Percentiles rank a stretch among this genome's conserved stretches.
These are phyloP conservation scores for Aspergillus ustus DNA, from an alignment of 2,329 filamentous ascomycete species.

Conservation along the genomic window DNA sequence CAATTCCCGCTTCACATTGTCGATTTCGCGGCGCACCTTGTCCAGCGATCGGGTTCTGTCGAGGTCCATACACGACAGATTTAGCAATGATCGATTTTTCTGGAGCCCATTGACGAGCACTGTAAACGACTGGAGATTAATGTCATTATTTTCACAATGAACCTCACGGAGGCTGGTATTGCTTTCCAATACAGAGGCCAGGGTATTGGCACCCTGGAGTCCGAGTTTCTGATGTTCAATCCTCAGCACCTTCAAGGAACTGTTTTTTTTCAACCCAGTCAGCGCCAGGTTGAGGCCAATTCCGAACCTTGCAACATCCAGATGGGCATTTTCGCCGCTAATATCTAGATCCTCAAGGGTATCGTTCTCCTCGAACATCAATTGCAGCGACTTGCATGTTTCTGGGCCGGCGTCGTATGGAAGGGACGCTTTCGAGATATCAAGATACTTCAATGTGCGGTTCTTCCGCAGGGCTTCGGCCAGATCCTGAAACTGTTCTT, in stretches of 20 bases:
- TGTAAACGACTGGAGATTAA: constrained; percentile 71
- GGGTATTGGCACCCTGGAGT: constrained; percentile 69
- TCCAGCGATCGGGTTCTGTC: constrained; percentile 66
- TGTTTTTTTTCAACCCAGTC: constrained; percentile 67
- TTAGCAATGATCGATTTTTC: constrained; percentile 65
- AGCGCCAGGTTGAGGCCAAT: constrained; percentile 70
- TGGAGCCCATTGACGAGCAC: constrained; percentile 71
- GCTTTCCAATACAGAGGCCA: constrained; percentile 69
- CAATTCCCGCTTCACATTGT: constrained; percentile 52
- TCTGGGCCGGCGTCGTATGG: constrained; percentile 71
- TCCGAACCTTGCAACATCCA: constrained; percentile 72
- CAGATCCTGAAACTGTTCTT: constrained; percentile 66
- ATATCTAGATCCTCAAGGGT: constrained; percentile 70
- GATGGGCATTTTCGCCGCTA: constrained; percentile 70
- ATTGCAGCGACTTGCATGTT: constrained; percentile 66
- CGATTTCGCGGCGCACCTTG: constrained; percentile 61
- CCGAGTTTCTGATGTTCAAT: constrained; percentile 73
- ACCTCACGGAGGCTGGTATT: constrained; percentile 68
- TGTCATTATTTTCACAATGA: constrained; percentile 73
- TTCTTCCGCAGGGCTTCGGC: constrained; percentile 66
- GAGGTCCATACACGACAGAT: constrained; percentile 66
- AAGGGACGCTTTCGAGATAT: constrained; percentile 72
- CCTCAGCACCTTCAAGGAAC: constrained; percentile 62
- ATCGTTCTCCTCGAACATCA: constrained; percentile 70
- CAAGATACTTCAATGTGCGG: constrained; percentile 65